Conservation (phyloP, 2,329 filamentous ascomycete species). For the Fusarium keratoplasticum region DNA sequence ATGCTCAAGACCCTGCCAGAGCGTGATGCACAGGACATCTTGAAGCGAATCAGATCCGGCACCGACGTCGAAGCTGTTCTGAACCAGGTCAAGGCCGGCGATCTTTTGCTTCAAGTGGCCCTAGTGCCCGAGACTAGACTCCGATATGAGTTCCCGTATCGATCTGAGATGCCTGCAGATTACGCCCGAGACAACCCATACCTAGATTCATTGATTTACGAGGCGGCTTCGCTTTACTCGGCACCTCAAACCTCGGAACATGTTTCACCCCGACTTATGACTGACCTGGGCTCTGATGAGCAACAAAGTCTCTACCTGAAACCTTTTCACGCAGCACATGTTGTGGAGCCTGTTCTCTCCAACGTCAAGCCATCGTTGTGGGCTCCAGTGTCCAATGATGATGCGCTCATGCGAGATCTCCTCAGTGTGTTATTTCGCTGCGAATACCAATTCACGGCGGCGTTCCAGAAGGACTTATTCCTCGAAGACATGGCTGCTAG, state of each 20-base stretch:
- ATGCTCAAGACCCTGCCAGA: conserved; percentile 36
- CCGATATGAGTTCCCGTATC: conserved; percentile 55
- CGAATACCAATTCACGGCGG: conserved; percentile 51
- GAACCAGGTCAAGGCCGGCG: conserved; percentile 50
- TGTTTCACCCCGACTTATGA: neutral
- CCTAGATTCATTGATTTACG: conserved; percentile 42
- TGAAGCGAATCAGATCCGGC: conserved; percentile 51
- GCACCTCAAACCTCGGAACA: neutral
- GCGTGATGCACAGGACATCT: conserved; percentile 48
- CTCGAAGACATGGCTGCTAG: conserved; percentile 52
- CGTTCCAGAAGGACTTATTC: conserved; percentile 55
- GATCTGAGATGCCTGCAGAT: conserved; percentile 33
- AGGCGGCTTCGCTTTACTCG: conserved; percentile 31
- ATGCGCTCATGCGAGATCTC: conserved; percentile 50
- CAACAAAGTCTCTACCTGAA: conserved; percentile 45
- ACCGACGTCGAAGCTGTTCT: conserved; percentile 47
- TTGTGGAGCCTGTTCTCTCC: conserved; percentile 50
- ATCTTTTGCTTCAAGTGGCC: conserved; percentile 53
- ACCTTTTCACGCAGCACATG: conserved; percentile 51
- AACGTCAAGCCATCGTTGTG: conserved; percentile 48
- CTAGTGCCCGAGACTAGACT: conserved; percentile 52
- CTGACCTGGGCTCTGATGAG: conserved; percentile 8
- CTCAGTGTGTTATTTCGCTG: conserved; percentile 45
- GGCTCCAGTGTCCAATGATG: conserved; percentile 51
- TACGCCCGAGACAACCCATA: conserved; percentile 41